Base-by-base conservation (phyloP, 2,329 filamentous ascomycete genomes). In the Simplicillium sp. region DNA sequence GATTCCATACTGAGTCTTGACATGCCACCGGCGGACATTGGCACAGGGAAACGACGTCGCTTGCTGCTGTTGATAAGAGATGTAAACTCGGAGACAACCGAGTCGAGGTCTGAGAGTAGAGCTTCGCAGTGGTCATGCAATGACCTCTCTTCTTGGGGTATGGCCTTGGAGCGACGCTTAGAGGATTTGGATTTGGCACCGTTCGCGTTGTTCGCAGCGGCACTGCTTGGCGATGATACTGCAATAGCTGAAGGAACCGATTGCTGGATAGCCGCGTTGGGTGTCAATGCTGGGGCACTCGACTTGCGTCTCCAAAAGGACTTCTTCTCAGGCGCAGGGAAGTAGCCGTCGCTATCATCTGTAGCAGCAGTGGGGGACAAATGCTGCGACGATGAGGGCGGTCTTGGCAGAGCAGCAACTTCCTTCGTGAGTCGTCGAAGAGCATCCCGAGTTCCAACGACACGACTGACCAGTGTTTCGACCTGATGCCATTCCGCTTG, bases 251-350 rank as follows among this genome's bases (percentile, higher is more conserved):
- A 60, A 2, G 62, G 53, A 2, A 60, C 50, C 1, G 62, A 44
- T 29, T 66, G 57, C 7, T 69, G 63, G 15, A 66, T 47, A 9
- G 60, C 55, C 20, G 62, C 56, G 20, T 9, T 25, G 3, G 70
- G 60, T 5, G 64, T 58, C 25, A 68, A 54, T 3, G 65, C 58
- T 15, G 70, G 59, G 2, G 67, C 66, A 51, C 80, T 89, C 1
- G 82, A 70, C 62, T 94, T 96, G 37, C 90, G 80, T 60, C 88
- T 94, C 92, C 92, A 98, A 55, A 98, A 97, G 0, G 87, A 71
- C 44, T 79, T 75, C 57, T 72, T 87, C 40, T 87, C 80, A 3
- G 62, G 52, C 7, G 56, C 50, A 2, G 63, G 49, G 20, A 77
- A 79, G 50, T 80, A 82, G 43, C 76, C 68, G 29, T 75, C 76